phyloP scores from a whole-genome alignment of 2,329 filamentous ascomycete genomes.

The Endocalyx cinctus region DNA sequence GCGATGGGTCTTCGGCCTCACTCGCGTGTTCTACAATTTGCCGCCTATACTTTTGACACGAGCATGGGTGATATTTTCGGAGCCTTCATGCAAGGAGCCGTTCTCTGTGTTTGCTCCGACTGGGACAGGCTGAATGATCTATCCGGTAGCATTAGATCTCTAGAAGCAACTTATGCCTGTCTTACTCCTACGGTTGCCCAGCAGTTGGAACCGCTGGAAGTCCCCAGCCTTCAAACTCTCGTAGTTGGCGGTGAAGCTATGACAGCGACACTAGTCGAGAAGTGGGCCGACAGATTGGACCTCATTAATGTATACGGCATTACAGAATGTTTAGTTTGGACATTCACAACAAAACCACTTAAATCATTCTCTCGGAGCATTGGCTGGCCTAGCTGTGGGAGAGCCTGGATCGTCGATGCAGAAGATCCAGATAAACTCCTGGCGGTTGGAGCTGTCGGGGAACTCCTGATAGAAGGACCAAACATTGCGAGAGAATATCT shows the following conservation, averaged over 20 bases:
- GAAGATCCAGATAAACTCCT: conserved; percentile 7
- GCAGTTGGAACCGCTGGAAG: conserved; percentile 3
- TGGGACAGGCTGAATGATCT: no score
- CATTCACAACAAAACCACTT: conserved; percentile 1
- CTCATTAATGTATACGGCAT: conserved; percentile 5
- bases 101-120: no score
- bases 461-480: conserved; percentile 12
- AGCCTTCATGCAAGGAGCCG: no score
- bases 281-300: conserved; percentile 4
- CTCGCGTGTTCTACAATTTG: no score
- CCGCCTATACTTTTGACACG: no score
- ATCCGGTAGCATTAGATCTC: conserved; percentile 5
- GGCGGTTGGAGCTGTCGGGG: conserved; percentile 10
- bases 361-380: conserved; percentile 1
- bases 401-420: conserved; percentile 9
- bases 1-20: no score
- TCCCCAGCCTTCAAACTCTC: conserved; percentile 5
- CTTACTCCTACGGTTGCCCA: conserved; percentile 5
- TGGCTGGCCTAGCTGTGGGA: conserved; percentile 2
- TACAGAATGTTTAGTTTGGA: conserved; percentile 6
- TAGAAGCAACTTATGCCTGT: conserved; percentile 6
- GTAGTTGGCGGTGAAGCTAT: conserved; percentile 7
- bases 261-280: conserved; percentile 2
- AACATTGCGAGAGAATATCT: conserved; percentile 9
- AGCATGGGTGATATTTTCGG: no score